These are phyloP conservation scores for Salix caprea DNA, from an alignment of 345 rosid species.

Conservation along the genomic window DNA sequence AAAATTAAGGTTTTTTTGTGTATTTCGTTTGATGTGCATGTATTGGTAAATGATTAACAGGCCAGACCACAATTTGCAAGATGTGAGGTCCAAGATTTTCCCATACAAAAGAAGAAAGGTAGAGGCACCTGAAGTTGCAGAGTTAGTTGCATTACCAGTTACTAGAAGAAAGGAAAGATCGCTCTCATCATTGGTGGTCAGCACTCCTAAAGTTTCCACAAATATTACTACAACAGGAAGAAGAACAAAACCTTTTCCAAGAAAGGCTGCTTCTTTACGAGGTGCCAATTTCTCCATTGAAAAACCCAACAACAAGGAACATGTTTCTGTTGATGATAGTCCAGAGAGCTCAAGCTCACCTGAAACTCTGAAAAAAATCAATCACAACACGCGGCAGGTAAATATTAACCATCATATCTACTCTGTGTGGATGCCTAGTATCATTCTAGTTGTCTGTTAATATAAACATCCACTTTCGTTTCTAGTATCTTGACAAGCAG, in stretches of 20 bases:
- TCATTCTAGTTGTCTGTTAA: not conserved
- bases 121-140: slow-evolving; percentile 21
- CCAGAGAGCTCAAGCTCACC: slow-evolving; percentile 19
- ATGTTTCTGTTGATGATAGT: slow-evolving; percentile 20
- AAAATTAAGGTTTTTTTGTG: not conserved
- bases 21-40: not conserved
- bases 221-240: slow-evolving; percentile 23
- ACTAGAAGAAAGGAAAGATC: slow-evolving; percentile 29
- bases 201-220: slow-evolving; percentile 21
- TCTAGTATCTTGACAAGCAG: not conserved
- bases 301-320: slow-evolving; percentile 49
- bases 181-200: slow-evolving; percentile 30
- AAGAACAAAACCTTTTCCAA: slow-evolving; percentile 23
- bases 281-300: slow-evolving; percentile 27
- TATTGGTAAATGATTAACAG: slow-evolving; percentile 17
- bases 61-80: slow-evolving; percentile 33
- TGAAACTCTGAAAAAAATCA: slow-evolving; percentile 11
- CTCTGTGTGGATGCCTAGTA: not conserved
- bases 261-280: slow-evolving; percentile 20
- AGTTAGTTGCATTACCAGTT: slow-evolving; percentile 14
- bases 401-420: not conserved
- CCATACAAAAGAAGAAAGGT: slow-evolving; percentile 31
- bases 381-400: slow-evolving; percentile 19
- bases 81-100: slow-evolving; percentile 33
- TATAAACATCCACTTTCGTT: not conserved